Base-by-base conservation (phyloP, 768 basidiomycete genomes). In the Pleurotus sapidus region DNA sequence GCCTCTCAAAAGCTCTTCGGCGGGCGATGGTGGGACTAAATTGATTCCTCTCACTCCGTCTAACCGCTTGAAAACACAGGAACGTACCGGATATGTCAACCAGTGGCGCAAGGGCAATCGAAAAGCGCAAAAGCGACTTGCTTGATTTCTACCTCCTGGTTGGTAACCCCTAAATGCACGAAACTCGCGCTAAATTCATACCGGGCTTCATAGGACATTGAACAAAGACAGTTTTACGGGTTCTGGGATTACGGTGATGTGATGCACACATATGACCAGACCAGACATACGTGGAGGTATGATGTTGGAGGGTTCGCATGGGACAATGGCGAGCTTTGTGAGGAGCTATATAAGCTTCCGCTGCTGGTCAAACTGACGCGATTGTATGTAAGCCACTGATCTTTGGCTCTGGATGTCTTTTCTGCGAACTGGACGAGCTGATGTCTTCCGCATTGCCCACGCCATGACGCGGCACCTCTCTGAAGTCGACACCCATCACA, bases 341-440 rank as follows among this genome's bases (percentile, higher is more conserved):
- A 15, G 70, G 61, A 18, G 15, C 30, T 37, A 34, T 25, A 30
- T 45, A n/a, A 42, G 20, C 38, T n/a, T 39, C 14, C 20, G 20
- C 15, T n/a, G 14, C 18, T 24, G 25, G 11, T 15, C 14, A 15
- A n/a, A 7, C 38, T 47, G 24, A 39, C 53, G 39, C 49, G 24
- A 56, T 20, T 20, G 2, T 11, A 45, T 9, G 37, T 15, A 25
- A 73, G 72, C 64, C 12, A 68, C 72, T 7, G 74, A 75, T 47
- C 64, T 73, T 3, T 74, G 72, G 72, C 67, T 75, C 1, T 75
- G 74, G 74, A 71, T 72, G 61, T 73, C 72, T 0, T 75, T 75
- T 63, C 46, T 75, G 48, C 68, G 74, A 8, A 74, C 74, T n/a
- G 74, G 74, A 3, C 60, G 72, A 17, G 70, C 68, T 1, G 74